Base-by-base conservation (phyloP, 2,329 filamentous ascomycete genomes). In the Falciphora oryzae region DNA sequence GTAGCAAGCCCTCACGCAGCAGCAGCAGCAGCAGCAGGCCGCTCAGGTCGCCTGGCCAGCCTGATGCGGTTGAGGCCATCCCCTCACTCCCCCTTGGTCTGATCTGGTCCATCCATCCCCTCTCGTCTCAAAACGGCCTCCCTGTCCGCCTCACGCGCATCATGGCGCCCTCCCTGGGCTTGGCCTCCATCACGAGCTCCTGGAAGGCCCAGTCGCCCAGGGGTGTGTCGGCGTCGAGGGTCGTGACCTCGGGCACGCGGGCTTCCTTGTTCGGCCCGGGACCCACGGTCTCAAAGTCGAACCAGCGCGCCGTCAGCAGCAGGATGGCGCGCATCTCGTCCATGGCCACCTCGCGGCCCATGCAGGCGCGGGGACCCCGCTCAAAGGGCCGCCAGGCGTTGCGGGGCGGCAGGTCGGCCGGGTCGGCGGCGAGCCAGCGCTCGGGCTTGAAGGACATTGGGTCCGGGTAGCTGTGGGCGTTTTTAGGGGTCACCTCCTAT, bases 371-470 rank as follows among this genome's bases (percentile, higher is more conserved):
- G 2, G 79, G 76, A 0, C 85, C 85, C 64, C 79, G 76, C 67
- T 83, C 82, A 70, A 88, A 88, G 0, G 81, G 76, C 8, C 83
- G 77, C 76, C 78, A 87, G 0, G 83, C 84, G 57, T 79, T 77
- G 62, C 80, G 77, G 60, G 71, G 67, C 38, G 74, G 73, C 64
- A 74, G 71, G 50, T 79, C 69, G 22, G 69, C 73, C 0, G 72
- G 72, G 13, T 69, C 71, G 5, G 73, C 72, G 5, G 73, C 73
- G 50, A 80, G 71, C 72, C 75, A 85, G 8, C 82, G 78, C 59
- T 83, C 81, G 0, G 78, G 82, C 4, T 82, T 65, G 69, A 83
- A 85, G 16, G 75, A 72, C n/a, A 75, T 70, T 0, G 80, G 75
- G 3, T 78, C 73, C 1, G 73, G 72, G 79, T 79, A n/a, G 44